Conservation (phyloP, 257 asterid species). For the Solanum appendiculatum region DNA sequence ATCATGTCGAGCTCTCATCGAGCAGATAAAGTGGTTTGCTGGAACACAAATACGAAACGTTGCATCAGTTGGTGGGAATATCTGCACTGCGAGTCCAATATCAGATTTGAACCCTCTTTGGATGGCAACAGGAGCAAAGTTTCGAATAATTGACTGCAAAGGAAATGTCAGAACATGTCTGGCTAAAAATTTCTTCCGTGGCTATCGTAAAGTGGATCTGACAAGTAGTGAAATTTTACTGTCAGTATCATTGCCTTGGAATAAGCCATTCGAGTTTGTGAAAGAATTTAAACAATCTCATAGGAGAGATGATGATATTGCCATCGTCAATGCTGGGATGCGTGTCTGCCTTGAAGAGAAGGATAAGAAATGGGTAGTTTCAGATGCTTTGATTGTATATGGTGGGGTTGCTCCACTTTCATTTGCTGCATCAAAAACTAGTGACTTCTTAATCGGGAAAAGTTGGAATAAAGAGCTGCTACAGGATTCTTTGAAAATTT, state of each 20-base stretch:
- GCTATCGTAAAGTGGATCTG: conserved; percentile 84
- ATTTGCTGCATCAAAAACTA: conserved; percentile 43
- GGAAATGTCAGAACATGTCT: conserved; percentile 53
- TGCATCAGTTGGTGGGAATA: conserved; percentile 94
- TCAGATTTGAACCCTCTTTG: conserved; percentile 94
- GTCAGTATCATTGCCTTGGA: conserved; percentile 87
- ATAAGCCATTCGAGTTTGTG: conserved; percentile 49
- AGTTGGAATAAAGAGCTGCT: conserved; percentile 59
- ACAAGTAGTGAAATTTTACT: conserved; percentile 61
- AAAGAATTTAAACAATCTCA: conserved; percentile 95
- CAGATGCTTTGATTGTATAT: conserved; percentile 63
- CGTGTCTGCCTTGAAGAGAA: conserved; percentile 54
- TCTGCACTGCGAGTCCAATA: conserved; percentile 97
- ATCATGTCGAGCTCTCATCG: conserved; percentile 67
- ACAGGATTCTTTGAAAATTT: conserved; percentile 46
- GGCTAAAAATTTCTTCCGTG: conserved; percentile 67
- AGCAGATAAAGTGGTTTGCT: conserved; percentile 91
- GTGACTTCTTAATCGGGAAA: conserved; percentile 55
- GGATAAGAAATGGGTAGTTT: conserved; percentile 58
- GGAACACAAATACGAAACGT: conserved; percentile 82
- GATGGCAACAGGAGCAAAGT: conserved; percentile 81
- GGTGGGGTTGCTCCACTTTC: conserved; percentile 96
- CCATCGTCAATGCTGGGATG: conserved; percentile 95
- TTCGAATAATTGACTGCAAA: conserved; percentile 47
- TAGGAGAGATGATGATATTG: conserved; percentile 94